Base-by-base conservation (phyloP, 352 stramenopile species). In the Phytophthora quininea region DNA sequence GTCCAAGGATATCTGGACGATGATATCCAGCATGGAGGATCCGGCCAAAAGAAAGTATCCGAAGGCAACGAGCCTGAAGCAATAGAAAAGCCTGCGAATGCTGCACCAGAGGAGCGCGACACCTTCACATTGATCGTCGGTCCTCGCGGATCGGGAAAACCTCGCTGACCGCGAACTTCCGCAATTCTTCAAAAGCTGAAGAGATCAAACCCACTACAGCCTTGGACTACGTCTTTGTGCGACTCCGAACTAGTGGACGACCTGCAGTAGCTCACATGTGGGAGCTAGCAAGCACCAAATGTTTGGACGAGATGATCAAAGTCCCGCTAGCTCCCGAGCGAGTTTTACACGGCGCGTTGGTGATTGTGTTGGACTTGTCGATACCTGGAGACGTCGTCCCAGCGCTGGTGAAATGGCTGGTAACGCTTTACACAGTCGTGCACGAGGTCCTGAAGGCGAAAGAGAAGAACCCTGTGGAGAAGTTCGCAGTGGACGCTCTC, bases 191-290 rank as follows among this genome's bases (percentile, higher is more conserved):
- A 32, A 91, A 88, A 69, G 84, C 74, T 12, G 89, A 96, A 24
- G 79, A 95, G 59, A 93, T 93, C 58, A 98, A 97, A 64, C 90
- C 91, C 33, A 97, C 91, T 4, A 93, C 94, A 4, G 92, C 91
- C 3, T 76, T 98, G n/a, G 90, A 98, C 66, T 98, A 97, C 58
- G 70, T 92, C 4, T 97, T 94, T 47, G 90, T 92, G 51, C 87
- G 90, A 3, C 72, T 91, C 27, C 95, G 92, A 64, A 82, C 83
- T 66, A 65, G 58, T 53, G 69, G 64, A 3, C 70, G 59, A 40
- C 62, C 67, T 29, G 66, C 64, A 32, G 86, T 98, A 2, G 91
- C 92, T 19, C 89, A 98, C 61, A 96, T 98, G 64, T 98, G 92
- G 93, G 93, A 98, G 72, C 84, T 98, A 33, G 92, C 90, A 10